Base-by-base conservation (phyloP, 257 asterid genomes). In the Nicotiana benthamiana region DNA sequence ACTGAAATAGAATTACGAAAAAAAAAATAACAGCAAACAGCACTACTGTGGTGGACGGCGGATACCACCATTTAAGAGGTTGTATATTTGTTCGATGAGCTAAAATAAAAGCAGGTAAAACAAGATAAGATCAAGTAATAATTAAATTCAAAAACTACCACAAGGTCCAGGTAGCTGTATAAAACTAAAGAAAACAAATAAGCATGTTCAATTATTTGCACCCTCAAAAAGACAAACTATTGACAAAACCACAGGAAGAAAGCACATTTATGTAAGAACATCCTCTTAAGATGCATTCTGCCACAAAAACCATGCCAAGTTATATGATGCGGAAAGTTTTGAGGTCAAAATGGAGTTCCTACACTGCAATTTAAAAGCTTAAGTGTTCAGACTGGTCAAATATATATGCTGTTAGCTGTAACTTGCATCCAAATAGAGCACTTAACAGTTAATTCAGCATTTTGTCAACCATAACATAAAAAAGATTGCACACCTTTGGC, bases 401-500 rank as follows among this genome's bases (percentile, higher is more conserved):
- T 12, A 54, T 57, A 72, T 46, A 24, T 46, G 60, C 22, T 12
- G 22, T 46, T 72, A 56, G 61, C 9, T 61, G 48, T 15, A 74
- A 74, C 4, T 74, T 72, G 48, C 61, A 74, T 26, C 79, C 24
- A 15, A 15, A 51, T 24, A 51, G 78, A 15, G 51, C 61, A 46
- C 24, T 27, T 72, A 43, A 72, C 9, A 4, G 43, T 48, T 48
- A 48, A 74, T 74, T 24, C 79, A 48, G 61, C 8, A 53, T 20
- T 40, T 61, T 12, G 80, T 64, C 60, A 72, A 81, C 68, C 65
- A 64, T 46, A 85, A 66, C n/a, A 79, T 32, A 18, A 56, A 36
- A 52, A 24, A 79, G 80, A 40, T 56, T 75, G 60, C 64, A 52
- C 28, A 95, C 98, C 99, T 93, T 95, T 10, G 90, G 88, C 20